Percentiles rank a stretch among this genome's conserved stretches.
These are phyloP conservation scores for Lentinus tigrinus DNA, from an alignment of 768 basidiomycete genomes.

Conservation along the genomic window DNA sequence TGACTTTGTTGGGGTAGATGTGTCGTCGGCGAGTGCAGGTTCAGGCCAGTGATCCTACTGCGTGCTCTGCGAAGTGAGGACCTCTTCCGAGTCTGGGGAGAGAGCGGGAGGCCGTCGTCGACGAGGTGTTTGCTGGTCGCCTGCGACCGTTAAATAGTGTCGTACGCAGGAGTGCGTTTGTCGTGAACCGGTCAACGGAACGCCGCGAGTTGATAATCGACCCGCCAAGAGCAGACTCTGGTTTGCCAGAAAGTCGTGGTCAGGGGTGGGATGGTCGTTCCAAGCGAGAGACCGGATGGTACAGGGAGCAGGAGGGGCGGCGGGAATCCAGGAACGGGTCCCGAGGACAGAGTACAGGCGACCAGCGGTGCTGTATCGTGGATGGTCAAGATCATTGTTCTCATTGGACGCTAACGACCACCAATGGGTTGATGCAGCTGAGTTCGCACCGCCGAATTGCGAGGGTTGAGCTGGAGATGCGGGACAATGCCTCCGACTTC, in stretches of 20 bases:
- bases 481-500: no score
- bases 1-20: neutral
- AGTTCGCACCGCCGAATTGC: no score
- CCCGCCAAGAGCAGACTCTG: neutral
- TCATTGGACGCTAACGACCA: no score
- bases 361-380: neutral
- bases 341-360: neutral
- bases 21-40: neutral
- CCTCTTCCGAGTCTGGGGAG: neutral
- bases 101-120: constrained; percentile 2
- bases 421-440: no score
- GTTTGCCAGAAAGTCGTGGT: no score
- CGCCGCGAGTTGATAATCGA: neutral
- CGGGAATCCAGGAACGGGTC: constrained; percentile 4
- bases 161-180: neutral
- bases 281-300: neutral
- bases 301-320: neutral
- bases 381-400: neutral
- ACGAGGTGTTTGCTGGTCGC: neutral
- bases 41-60: neutral
- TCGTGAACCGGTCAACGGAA: neutral
- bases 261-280: neutral
- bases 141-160: constrained; percentile 14
- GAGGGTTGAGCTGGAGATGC: no score
- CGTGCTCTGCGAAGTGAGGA: neutral